A percentile compares a stretch with the other conserved stretches of the same genome.
phyloP scores from a whole-genome alignment of 1,284 basidiomycete species.

The Ceratobasidium theobromae region DNA sequence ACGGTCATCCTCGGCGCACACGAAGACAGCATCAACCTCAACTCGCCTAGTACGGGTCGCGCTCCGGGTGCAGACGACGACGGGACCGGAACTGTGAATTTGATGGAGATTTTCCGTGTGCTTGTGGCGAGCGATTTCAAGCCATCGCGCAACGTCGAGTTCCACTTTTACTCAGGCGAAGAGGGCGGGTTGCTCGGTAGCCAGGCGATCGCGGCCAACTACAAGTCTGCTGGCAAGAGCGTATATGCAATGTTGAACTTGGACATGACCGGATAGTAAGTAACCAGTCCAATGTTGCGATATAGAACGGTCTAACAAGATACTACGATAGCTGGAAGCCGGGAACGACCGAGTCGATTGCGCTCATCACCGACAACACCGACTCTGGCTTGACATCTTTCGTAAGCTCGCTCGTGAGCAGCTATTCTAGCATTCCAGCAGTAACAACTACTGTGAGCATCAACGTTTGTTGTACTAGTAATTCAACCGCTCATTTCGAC shows the following conservation, averaged over 20 bases:
- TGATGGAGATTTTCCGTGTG: conserved; percentile 61
- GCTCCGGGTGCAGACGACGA: conserved; percentile 73
- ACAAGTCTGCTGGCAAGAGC: conserved; percentile 28
- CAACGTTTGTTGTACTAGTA: background rate
- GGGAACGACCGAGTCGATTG: conserved; percentile 13
- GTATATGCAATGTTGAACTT: conserved; percentile 31
- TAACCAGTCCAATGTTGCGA: background rate
- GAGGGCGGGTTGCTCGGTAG: conserved; percentile 32
- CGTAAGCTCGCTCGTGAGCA: background rate
- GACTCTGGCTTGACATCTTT: conserved; percentile 20
- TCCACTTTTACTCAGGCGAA: conserved; percentile 57
- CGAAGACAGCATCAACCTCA: conserved; percentile 42
- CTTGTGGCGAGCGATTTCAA: conserved; percentile 55
- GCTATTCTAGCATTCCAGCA: conserved; percentile 18
- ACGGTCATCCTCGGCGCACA: conserved; percentile 64
- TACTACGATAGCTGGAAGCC: background rate
- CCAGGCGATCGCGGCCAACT: conserved; percentile 29
- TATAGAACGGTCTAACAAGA: background rate
- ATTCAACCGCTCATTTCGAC: background rate
- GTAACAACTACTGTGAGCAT: conserved; percentile 10
- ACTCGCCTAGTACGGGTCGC: conserved; percentile 43
- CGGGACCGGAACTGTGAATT: conserved; percentile 66
- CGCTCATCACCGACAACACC: conserved; percentile 24
- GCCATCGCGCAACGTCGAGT: conserved; percentile 61
- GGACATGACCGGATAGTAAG: conserved; percentile 33